Percentiles rank a stretch among this genome's conserved stretches.
These are phyloP conservation scores for Sclerotinia borealis DNA, from an alignment of 2,329 filamentous ascomycete species.

Conservation along the genomic window DNA sequence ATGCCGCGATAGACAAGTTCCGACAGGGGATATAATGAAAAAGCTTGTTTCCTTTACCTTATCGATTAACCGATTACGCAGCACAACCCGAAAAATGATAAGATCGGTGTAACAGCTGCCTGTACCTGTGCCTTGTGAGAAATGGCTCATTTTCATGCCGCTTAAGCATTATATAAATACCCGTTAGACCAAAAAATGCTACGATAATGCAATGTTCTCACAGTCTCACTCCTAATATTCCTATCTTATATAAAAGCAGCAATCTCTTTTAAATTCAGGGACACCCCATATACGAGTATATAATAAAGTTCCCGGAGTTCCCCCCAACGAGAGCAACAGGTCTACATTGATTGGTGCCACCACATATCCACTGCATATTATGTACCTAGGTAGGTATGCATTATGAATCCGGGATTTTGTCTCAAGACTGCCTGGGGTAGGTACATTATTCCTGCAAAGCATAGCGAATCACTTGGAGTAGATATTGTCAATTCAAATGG, in stretches of 20 bases:
- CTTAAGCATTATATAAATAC: too few relatives aligned
- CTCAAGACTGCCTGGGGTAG: too few relatives aligned
- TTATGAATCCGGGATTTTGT: not conserved
- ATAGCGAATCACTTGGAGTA: not conserved
- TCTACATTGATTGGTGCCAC: slow-evolving; percentile 4
- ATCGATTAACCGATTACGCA: slow-evolving; percentile 6
- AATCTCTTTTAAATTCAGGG: not conserved
- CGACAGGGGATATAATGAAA: not conserved
- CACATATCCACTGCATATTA: not conserved
- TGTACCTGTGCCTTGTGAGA: not conserved
- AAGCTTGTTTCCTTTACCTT: slow-evolving; percentile 6
- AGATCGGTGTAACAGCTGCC: not conserved
- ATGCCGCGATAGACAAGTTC: too few relatives aligned
- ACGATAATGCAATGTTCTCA: not conserved
- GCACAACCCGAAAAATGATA: not conserved
- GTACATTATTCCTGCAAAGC: not conserved
- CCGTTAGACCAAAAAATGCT: too few relatives aligned
- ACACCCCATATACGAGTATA: not conserved
- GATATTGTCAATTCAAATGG: too few relatives aligned
- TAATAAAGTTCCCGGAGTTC: not conserved
- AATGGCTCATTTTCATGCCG: not conserved
- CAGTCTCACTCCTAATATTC: not conserved
- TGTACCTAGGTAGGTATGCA: not conserved
- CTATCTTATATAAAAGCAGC: not conserved
- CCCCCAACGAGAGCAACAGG: not conserved